Percentiles rank a stretch among this genome's conserved stretches.
Evolutionary conservation across 208 protist species (phyloP).

Genomic region (Trypanosoma theileri): DNA sequence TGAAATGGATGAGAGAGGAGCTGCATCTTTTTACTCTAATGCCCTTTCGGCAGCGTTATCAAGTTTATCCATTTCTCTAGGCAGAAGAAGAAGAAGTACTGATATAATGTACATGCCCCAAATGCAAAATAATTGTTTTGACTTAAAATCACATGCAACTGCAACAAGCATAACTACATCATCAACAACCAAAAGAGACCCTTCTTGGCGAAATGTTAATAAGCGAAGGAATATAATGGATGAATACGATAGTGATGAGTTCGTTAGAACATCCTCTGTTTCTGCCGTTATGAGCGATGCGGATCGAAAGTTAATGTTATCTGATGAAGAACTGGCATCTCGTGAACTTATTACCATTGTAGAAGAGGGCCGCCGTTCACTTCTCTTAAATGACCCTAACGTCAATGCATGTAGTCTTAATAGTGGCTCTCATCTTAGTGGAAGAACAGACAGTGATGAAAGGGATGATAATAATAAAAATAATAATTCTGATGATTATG

Average conservation of each 20-base stretch:
- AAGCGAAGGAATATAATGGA: background rate
- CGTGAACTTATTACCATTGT: background rate
- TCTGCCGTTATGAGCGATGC: background rate
- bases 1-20: background rate
- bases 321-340: constrained; percentile 1
- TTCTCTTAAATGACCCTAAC: background rate
- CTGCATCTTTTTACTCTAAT: background rate
- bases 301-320: background rate
- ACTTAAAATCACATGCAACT: too few species aligned
- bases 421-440: background rate
- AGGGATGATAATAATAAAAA: background rate
- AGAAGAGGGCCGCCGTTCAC: constrained; percentile 3
- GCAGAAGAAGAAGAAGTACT: too few species aligned
- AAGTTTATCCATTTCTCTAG: too few species aligned
- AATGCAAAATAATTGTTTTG: too few species aligned
- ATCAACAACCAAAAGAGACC: too few species aligned
- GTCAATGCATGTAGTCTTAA: background rate
- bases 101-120: too few species aligned
- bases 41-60: too few species aligned
- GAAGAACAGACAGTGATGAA: background rate
- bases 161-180: too few species aligned
- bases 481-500: background rate
- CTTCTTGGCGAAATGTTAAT: too few species aligned
- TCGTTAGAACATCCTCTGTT: background rate
- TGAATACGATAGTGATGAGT: background rate